phyloP scores from a whole-genome alignment of 73 alveolate species.

The Paramecium biaurelia region DNA sequence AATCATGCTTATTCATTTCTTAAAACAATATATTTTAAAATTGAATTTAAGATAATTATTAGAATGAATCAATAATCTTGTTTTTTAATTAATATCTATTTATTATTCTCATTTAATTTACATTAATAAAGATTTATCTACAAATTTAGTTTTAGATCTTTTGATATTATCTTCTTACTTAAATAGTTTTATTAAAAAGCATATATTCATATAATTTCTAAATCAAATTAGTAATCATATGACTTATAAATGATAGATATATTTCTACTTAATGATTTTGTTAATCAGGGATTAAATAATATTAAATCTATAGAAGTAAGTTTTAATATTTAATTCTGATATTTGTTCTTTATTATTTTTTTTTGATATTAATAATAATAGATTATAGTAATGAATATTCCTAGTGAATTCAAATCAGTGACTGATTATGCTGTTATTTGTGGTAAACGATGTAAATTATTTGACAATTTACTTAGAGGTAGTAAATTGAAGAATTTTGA shows the following conservation, averaged over 20 bases:
- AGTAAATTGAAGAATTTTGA: neutral
- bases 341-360: neutral
- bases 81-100: too few relatives aligned
- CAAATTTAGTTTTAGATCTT: too few relatives aligned
- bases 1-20: neutral
- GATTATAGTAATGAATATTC: neutral
- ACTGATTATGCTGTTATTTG: conserved; percentile 1
- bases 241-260: too few relatives aligned
- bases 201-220: too few relatives aligned
- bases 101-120: too few relatives aligned
- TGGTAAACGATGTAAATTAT: neutral
- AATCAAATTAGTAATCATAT: too few relatives aligned
- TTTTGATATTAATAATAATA: neutral
- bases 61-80: neutral
- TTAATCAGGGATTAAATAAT: neutral
- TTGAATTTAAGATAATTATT: neutral
- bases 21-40: too few relatives aligned
- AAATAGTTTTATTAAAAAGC: too few relatives aligned
- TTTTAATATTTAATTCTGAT: neutral
- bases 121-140: too few relatives aligned
- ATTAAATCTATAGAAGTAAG: neutral
- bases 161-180: too few relatives aligned
- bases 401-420: neutral
- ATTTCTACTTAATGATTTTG: neutral
- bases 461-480: neutral